phyloP scores from a whole-genome alignment of 2,329 filamentous ascomycete species.

The Orbilia javanica region DNA sequence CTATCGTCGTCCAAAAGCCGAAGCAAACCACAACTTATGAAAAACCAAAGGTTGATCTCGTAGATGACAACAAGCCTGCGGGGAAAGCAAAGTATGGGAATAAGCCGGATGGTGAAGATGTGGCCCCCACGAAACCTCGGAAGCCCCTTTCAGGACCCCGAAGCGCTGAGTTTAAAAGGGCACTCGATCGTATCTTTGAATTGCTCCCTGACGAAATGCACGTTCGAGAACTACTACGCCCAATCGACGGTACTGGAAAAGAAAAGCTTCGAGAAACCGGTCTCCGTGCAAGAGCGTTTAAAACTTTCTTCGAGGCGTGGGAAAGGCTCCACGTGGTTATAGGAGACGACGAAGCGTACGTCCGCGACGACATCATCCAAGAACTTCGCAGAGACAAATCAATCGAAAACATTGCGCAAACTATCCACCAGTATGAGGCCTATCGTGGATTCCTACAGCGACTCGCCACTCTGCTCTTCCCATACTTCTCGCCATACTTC shows the following conservation, averaged over 20 bases:
- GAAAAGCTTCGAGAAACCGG: slow-evolving; percentile 66
- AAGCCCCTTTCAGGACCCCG: slow-evolving; percentile 4
- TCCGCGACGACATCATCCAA: slow-evolving; percentile 66
- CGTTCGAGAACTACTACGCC: slow-evolving; percentile 64
- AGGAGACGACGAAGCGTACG: slow-evolving; percentile 64
- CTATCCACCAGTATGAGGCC: slow-evolving; percentile 66
- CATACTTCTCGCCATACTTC: slow-evolving; percentile 66
- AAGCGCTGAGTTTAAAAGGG: slow-evolving; percentile 57
- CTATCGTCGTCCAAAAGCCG: slow-evolving; percentile 45
- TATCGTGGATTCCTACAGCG: slow-evolving; percentile 66
- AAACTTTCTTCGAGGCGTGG: slow-evolving; percentile 66
- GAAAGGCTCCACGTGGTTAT: slow-evolving; percentile 64
- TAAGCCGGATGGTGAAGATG: slow-evolving; percentile 19
- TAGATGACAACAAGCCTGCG: slow-evolving; percentile 25
- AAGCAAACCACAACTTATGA: slow-evolving; percentile 44
- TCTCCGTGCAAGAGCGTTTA: slow-evolving; percentile 65
- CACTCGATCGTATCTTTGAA: slow-evolving; percentile 62
- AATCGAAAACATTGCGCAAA: slow-evolving; percentile 62
- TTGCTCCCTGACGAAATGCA: slow-evolving; percentile 64
- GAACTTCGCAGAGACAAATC: slow-evolving; percentile 63
- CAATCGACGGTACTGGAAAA: slow-evolving; percentile 65
- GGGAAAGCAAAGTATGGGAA: slow-evolving; percentile 50
- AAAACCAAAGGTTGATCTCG: slow-evolving; percentile 30
- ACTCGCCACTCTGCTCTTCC: slow-evolving; percentile 65
- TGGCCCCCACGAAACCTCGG: background rate